These are phyloP conservation scores for Globisporangium yorkense DNA, from an alignment of 352 stramenopile genomes.

Conservation along the genomic window DNA sequence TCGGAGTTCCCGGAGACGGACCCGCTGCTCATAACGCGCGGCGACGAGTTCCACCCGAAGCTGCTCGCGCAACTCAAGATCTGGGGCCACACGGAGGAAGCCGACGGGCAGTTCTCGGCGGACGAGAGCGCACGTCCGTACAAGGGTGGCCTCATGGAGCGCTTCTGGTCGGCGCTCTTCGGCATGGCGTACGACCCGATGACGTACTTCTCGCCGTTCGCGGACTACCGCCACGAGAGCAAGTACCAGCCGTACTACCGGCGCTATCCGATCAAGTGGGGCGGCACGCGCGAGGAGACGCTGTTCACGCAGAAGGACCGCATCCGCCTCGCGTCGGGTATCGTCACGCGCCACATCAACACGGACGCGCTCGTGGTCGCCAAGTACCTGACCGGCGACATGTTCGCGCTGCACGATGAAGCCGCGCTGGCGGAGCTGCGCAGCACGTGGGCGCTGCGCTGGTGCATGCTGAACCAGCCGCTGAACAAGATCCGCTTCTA, in stretches of 20 bases:
- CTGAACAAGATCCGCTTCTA: conserved; percentile 87
- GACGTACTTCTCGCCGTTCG: conserved; percentile 79
- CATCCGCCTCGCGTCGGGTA: conserved; percentile 61
- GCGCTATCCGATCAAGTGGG: conserved; percentile 74
- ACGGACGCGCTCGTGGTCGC: conserved; percentile 53
- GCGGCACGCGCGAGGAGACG: conserved; percentile 59
- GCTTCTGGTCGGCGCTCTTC: conserved; percentile 57
- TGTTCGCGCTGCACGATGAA: conserved; percentile 87
- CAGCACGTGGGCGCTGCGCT: conserved; percentile 66
- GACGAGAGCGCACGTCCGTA: conserved; percentile 32
- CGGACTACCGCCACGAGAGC: conserved; percentile 65
- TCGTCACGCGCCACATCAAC: conserved; percentile 77
- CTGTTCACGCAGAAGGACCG: conserved; percentile 80
- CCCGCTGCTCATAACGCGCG: conserved; percentile 54
- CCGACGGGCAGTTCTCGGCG: conserved; percentile 54
- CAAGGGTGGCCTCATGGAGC: conserved; percentile 15
- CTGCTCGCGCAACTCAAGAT: conserved; percentile 40
- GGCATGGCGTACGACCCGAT: conserved; percentile 62
- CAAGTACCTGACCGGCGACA: conserved; percentile 50
- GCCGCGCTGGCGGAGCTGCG: conserved; percentile 67
- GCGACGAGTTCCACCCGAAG: conserved; percentile 58
- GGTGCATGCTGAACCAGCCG: conserved; percentile 74
- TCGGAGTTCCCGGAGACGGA: conserved; percentile 64
- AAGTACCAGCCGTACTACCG: conserved; percentile 79
- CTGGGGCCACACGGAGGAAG: conserved; percentile 75